phyloP scores from a whole-genome alignment of 345 rosid species.

The Eucalyptus globulus region DNA sequence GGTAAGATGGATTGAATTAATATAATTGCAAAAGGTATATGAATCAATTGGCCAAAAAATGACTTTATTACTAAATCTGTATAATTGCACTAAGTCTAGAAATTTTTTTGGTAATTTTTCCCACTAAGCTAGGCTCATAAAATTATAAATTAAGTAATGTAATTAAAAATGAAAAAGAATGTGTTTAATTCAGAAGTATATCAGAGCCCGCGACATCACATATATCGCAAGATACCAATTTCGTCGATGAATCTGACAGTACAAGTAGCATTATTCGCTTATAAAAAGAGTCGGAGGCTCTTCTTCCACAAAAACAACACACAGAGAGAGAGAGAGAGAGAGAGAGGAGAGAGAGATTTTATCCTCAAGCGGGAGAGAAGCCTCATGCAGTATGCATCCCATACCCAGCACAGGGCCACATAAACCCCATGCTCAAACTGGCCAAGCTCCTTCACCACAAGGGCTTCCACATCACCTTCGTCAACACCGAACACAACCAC shows the following conservation, averaged over 20 bases:
- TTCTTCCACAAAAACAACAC: too few species aligned
- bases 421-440: constrained; percentile 10
- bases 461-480: constrained; percentile 24
- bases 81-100: too few species aligned
- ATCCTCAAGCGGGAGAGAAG: neutral
- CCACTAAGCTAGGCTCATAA: neutral
- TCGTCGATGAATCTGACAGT: neutral
- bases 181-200: neutral
- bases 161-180: neutral
- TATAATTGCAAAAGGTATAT: too few species aligned
- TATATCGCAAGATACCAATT: neutral
- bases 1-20: too few species aligned
- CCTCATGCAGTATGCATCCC: constrained; percentile 24
- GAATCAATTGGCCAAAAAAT: too few species aligned
- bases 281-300: too few species aligned
- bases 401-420: constrained; percentile 24
- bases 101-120: too few species aligned
- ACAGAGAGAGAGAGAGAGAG: neutral
- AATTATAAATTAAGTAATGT: neutral
- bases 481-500: neutral
- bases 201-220: neutral
- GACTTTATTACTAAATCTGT: too few species aligned
- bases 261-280: neutral
- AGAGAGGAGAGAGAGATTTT: too few species aligned
- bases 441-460: constrained; percentile 18